Evolutionary conservation across 176 grass and related monocot species (phyloP), one percentile per base, ranked within the genome.

Genomic region (Bromus sterilis): DNA sequence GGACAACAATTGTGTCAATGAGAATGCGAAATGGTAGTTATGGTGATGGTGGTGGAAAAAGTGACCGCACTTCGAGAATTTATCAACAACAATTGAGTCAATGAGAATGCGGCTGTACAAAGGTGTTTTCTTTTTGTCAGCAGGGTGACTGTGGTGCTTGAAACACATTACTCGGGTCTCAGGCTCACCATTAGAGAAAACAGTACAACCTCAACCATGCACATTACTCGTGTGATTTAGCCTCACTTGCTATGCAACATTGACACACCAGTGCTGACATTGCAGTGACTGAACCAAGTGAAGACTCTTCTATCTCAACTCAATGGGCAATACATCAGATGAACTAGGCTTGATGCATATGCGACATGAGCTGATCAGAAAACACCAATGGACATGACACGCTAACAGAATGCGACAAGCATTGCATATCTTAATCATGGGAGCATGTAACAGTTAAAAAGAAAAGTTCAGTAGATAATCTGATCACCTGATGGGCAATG

Each of bases 261-360:
- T 48, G 80, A 78, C 61, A 80, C 61, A 80, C 14, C 53, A 80
- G 33, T 36, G 84, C 87, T 29, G 5, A 73, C 78, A 58, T 93
- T 84, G 77, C 79, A 60, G 57, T 7, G 76, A 61, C 71, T 67
- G 72, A 93, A 90, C 85, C 85, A 93, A 83, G 78, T 63, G 66
- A 94, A 21, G 18, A 7, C 48, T 51, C 48, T 16, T 7, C 79
- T 83, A 61, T 86, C 78, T 10, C 84, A 56, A 48, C 77, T 87
- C 80, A 43, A 80, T 85, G 55, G 78, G 89, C n/a, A 91, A 44
- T 42, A 62, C 43, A 89, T 76, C 62, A 57, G 78, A 86, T 36
- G 80, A 77, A n/a, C 76, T 80, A 35, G 78, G 68, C 42, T 84
- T 57, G 4, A 88, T 4, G 82, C 59, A 34, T 18, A 4, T 63